Base-by-base conservation (phyloP, 106 monocot species). In the Dendrobium chrysotoxum region DNA sequence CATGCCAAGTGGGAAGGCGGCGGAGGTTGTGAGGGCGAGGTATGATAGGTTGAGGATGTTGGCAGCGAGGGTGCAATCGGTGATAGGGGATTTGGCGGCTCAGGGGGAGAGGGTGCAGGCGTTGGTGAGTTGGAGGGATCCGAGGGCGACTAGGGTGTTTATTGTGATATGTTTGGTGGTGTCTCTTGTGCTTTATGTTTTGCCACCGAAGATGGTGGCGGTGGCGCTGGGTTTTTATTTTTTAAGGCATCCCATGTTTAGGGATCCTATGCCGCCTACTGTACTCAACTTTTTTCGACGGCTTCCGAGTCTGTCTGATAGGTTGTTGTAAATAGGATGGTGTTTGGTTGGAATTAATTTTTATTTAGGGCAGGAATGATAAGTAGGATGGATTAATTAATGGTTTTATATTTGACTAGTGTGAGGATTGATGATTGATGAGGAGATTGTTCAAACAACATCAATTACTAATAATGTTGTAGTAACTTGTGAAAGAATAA, bases 51-150 rank as follows among this genome's bases (percentile, higher is more conserved):
- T 98, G 70, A 82, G 97, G 81, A 75, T 81, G 47, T 68, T 92
- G 77, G 97, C 88, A 5, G 87, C 84, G 31, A 85, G 94, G 81
- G 94, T 95, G 72, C 97, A 98, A 84, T 89, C 89, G 10, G 90
- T 94, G 75, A 89, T 98, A 87, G 97, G 97, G 47, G 97, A 98
- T 85, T 71, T 98, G 40, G 97, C 97, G 54, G 97, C 97, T 55
- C 97, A 98, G 77, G 97, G 97, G 71, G 97, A 98, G 85, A 81
- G 97, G 79, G 81, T 95, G 50, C 97, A 98, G 85, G 97, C 97
- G 26, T 78, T 98, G 90, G 92, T 98, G 47, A 91, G 92, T 82
- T 98, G 97, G 97, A 81, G 91, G 70, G 97, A 98, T 57, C 97
- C 97, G 28, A 79, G 94, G 41, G 97, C 97, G 7, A 98, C 94